Evolutionary conservation across 2,329 filamentous ascomycete species (phyloP).

Genomic region (Teratosphaeria nubilosa): DNA sequence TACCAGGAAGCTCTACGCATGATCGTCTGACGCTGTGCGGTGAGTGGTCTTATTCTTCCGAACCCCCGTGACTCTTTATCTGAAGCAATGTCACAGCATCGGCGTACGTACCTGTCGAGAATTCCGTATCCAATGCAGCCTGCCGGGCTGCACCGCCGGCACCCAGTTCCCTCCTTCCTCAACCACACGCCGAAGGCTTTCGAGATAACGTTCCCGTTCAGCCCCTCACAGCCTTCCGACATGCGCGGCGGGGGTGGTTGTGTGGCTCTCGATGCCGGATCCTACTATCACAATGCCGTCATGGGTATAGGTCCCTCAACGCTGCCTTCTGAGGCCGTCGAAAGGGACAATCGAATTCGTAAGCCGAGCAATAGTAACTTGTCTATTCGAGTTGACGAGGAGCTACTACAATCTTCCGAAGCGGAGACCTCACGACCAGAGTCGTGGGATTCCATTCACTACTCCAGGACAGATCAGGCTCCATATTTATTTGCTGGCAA

Average conservation of each 20-base stretch:
- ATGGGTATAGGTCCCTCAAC: slow-evolving; percentile 21
- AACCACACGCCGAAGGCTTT: slow-evolving; percentile 26
- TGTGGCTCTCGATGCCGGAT: slow-evolving; percentile 11
- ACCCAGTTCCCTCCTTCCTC: slow-evolving; percentile 19
- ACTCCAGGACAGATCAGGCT: slow-evolving; percentile 17
- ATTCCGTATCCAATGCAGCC: slow-evolving; percentile 26
- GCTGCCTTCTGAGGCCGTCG: slow-evolving; percentile 2
- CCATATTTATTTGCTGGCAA: slow-evolving; percentile 12
- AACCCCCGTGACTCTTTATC: slow-evolving; percentile 8
- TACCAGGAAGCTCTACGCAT: slow-evolving; percentile 1
- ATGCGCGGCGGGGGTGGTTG: slow-evolving; percentile 14
- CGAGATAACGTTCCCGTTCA: slow-evolving; percentile 16
- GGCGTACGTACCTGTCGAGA: slow-evolving; percentile 8
- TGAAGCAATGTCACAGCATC: slow-evolving; percentile 14
- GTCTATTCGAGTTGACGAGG: slow-evolving; percentile 19
- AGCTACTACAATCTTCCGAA: slow-evolving; percentile 3
- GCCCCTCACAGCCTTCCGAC: slow-evolving; percentile 20
- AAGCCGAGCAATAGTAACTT: slow-evolving; percentile 18
- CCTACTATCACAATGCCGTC: slow-evolving; percentile 14
- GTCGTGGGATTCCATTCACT: slow-evolving; percentile 20
- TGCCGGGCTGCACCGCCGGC: slow-evolving; percentile 21
- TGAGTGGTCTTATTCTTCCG: not conserved
- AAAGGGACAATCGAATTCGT: slow-evolving; percentile 11
- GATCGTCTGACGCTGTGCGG: not conserved
- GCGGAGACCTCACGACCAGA: slow-evolving; percentile 7